Evolutionary conservation across 371 early-diverging fungal species (phyloP).

Genomic region (Mitosporidium daphniae): DNA sequence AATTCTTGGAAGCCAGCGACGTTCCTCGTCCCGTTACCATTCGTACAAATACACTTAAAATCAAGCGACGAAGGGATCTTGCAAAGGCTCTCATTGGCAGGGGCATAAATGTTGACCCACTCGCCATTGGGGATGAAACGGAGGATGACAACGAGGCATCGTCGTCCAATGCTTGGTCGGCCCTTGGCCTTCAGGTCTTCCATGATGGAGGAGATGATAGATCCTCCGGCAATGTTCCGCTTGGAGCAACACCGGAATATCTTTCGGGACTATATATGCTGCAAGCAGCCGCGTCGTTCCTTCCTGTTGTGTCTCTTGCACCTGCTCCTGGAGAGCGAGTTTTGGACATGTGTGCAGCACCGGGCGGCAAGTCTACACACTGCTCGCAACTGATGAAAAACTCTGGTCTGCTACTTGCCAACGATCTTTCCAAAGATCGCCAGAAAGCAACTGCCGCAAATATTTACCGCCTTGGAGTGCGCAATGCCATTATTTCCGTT

Average conservation of each 20-base stretch:
- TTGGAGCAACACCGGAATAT: conserved; percentile 86
- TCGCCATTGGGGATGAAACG: too few species aligned
- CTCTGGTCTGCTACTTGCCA: conserved; percentile 81
- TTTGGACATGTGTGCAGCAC: conserved; percentile 97
- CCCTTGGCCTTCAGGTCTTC: conserved; percentile 7
- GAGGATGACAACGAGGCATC: too few species aligned
- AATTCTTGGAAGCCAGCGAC: conserved; percentile 90
- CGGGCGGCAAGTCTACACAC: conserved; percentile 95
- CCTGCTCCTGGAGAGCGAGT: conserved; percentile 52
- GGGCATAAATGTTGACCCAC: conserved; percentile 82
- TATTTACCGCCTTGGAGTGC: conserved; percentile 65
- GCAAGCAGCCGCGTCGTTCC: conserved; percentile 82
- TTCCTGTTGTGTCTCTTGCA: conserved; percentile 82
- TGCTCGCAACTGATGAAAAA: conserved; percentile 43
- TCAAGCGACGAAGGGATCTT: conserved; percentile 61
- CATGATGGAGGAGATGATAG: conserved; percentile 7
- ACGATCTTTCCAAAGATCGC: conserved; percentile 80
- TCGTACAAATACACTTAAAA: conserved; percentile 76
- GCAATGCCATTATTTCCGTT: conserved; percentile 71
- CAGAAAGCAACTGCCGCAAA: conserved; percentile 57
- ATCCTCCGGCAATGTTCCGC: conserved; percentile 13
- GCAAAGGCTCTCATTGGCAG: conserved; percentile 67
- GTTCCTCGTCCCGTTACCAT: conserved; percentile 80
- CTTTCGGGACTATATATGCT: conserved; percentile 98
- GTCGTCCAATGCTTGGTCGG: too few species aligned